Percentiles rank a stretch among this genome's conserved stretches.
Conservation (phyloP, 192 early-diverging fungal species). For the Coemansia guatemalensis region DNA sequence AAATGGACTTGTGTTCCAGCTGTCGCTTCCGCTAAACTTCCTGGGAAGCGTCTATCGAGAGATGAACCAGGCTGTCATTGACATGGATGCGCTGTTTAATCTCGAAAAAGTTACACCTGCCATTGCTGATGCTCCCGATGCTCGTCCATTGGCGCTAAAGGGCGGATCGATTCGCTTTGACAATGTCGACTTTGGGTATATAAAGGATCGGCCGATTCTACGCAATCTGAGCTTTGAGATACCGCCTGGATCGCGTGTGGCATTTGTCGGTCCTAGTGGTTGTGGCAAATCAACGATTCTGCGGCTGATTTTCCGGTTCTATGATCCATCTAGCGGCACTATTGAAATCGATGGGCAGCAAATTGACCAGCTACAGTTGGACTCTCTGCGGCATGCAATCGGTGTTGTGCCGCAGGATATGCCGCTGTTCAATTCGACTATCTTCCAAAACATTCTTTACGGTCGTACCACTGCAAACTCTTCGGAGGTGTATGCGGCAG, state of each 20-base stretch:
- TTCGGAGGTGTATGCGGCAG: constrained; percentile 64
- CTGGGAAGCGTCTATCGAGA: constrained; percentile 97
- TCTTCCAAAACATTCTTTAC: constrained; percentile 92
- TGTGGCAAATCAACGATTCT: constrained; percentile 89
- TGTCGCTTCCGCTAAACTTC: constrained; percentile 97
- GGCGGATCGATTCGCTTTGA: constrained; percentile 85
- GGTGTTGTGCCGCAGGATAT: constrained; percentile 93
- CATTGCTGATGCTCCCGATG: constrained; percentile 61
- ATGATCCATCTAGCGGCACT: constrained; percentile 77
- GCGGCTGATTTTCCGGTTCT: constrained; percentile 90
- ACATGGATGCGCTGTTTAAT: constrained; percentile 97
- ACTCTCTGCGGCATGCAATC: constrained; percentile 74
- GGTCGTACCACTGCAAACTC: constrained; percentile 67
- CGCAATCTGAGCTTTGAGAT: constrained; percentile 78
- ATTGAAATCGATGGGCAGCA: constrained; percentile 88
- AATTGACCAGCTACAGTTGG: constrained; percentile 73
- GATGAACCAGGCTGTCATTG: constrained; percentile 88
- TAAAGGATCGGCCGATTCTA: constrained; percentile 69
- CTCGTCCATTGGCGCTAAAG: constrained; percentile 53
- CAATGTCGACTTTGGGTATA: constrained; percentile 89
- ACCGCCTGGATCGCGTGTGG: constrained; percentile 80
- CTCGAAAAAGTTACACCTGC: constrained; percentile 63
- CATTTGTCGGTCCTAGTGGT: constrained; percentile 92
- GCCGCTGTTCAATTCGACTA: constrained; percentile 89
- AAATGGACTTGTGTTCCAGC: constrained; percentile 97